These are phyloP conservation scores for Ilyonectria destructans DNA, from an alignment of 2,329 filamentous ascomycete species.

Conservation along the genomic window DNA sequence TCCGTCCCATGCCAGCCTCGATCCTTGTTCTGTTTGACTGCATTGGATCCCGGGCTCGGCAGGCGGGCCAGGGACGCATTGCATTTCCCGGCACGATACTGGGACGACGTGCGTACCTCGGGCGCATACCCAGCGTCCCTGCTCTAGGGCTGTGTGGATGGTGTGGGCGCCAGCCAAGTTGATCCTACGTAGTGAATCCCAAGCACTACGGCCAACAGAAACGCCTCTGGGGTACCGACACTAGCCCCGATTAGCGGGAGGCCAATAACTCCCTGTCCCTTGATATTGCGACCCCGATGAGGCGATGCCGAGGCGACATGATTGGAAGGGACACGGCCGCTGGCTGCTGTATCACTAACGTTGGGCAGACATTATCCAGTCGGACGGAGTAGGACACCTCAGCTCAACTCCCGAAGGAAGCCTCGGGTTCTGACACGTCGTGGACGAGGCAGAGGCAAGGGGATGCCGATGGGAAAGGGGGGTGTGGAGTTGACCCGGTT, in stretches of 20 bases:
- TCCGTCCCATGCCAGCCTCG: constrained; percentile 26
- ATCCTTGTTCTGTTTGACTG: constrained; percentile 23
- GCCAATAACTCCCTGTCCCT: constrained; percentile 38
- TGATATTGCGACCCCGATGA: constrained; percentile 13
- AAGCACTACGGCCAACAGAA: constrained; percentile 25
- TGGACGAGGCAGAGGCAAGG: constrained; percentile 28
- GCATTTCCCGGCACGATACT: constrained; percentile 23
- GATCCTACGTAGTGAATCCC: constrained; percentile 15
- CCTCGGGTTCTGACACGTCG: constrained; percentile 41
- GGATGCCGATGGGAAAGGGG: constrained; percentile 21
- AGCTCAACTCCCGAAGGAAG: constrained; percentile 33
- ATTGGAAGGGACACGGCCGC: constrained; percentile 13
- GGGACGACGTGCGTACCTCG: constrained; percentile 17
- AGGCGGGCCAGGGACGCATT: constrained; percentile 20
- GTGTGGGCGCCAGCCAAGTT: constrained; percentile 32
- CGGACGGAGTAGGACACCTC: constrained; percentile 17
- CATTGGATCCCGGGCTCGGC: constrained; percentile 16
- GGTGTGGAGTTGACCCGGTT: constrained; percentile 25
- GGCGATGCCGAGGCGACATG: constrained; percentile 7
- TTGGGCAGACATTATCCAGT: constrained; percentile 31
- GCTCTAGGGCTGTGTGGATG: constrained; percentile 34
- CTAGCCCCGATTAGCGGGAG: constrained; percentile 32
- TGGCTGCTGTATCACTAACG: constrained; percentile 13
- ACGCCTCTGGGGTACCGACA: constrained; percentile 36
- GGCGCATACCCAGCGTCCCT: constrained; percentile 33